A percentile compares a stretch with the other conserved stretches of the same genome.
Evolutionary conservation across 192 early-diverging fungal species (phyloP).

Genomic region (Radiomyces spectabilis): DNA sequence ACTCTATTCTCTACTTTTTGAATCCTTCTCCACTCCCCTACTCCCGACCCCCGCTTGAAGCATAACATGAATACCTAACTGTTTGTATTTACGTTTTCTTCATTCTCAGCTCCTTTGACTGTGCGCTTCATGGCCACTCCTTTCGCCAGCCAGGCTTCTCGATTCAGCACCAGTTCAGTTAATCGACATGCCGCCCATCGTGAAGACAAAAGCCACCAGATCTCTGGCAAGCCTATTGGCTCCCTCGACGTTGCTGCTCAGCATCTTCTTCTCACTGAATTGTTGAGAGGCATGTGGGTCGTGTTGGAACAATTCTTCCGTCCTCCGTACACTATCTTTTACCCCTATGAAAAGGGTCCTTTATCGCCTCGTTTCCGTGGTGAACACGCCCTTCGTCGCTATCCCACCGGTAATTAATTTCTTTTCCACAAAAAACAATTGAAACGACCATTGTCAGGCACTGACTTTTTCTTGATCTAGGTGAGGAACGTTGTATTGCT

Average conservation of each 20-base stretch:
- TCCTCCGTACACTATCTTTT: slow-evolving; percentile 93
- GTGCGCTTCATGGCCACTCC: slow-evolving; percentile 15
- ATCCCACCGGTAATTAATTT: slow-evolving; percentile 80
- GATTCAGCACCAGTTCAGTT: slow-evolving; percentile 15
- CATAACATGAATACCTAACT: not conserved
- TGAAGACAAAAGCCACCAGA: slow-evolving; percentile 11
- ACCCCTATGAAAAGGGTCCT: slow-evolving; percentile 93
- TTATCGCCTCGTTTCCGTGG: slow-evolving; percentile 91
- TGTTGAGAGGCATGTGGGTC: slow-evolving; percentile 86
- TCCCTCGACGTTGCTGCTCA: slow-evolving; percentile 53
- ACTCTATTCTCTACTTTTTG: not conserved
- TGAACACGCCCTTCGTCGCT: slow-evolving; percentile 92
- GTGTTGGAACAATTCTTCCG: slow-evolving; percentile 91
- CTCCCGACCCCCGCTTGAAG: too few species aligned
- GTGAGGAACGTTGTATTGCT: slow-evolving; percentile 97
- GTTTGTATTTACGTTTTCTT: not conserved
- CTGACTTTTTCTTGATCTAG: slow-evolving; percentile 24
- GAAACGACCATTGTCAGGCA: not conserved
- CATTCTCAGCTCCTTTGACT: not conserved
- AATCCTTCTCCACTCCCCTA: too few species aligned
- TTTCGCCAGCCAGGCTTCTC: slow-evolving; percentile 6
- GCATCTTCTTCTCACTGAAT: slow-evolving; percentile 85
- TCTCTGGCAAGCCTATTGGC: slow-evolving; percentile 11
- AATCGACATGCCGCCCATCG: slow-evolving; percentile 11
- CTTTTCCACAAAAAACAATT: not conserved